These are phyloP conservation scores for Eucalyptus decipiens DNA, from an alignment of 345 rosid genomes.

Conservation along the genomic window DNA sequence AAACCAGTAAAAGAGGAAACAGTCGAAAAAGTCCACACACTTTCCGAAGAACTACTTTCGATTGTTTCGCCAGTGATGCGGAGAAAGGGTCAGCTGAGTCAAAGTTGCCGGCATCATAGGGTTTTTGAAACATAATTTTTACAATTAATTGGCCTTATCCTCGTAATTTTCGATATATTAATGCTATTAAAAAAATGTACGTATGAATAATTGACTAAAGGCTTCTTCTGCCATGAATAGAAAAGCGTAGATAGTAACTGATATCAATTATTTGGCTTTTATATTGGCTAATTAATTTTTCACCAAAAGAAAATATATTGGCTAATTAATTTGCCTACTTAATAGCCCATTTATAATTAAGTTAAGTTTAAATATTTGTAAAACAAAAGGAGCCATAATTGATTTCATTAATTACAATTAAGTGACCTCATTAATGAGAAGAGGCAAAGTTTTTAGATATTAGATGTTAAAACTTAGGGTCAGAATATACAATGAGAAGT, in stretches of 20 bases:
- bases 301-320: too few species aligned
- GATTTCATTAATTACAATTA: neutral
- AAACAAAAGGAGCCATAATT: neutral
- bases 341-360: neutral
- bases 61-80: neutral
- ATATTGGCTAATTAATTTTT: neutral
- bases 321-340: neutral
- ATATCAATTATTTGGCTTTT: neutral
- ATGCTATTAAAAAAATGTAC: neutral
- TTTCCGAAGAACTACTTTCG: neutral
- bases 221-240: neutral
- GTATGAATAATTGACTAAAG: neutral
- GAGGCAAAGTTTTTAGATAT: neutral
- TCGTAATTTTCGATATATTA: neutral
- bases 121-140: neutral
- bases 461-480: neutral
- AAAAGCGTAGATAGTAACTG: neutral
- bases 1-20: neutral
- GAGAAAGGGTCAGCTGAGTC: neutral
- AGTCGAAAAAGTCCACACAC: neutral
- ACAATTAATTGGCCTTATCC: neutral
- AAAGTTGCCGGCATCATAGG: neutral
- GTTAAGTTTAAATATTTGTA: neutral
- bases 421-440: neutral
- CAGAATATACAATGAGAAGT: neutral